phyloP scores from a whole-genome alignment of 2,329 filamentous ascomycete genomes.

The Penicillium oxalicum region DNA sequence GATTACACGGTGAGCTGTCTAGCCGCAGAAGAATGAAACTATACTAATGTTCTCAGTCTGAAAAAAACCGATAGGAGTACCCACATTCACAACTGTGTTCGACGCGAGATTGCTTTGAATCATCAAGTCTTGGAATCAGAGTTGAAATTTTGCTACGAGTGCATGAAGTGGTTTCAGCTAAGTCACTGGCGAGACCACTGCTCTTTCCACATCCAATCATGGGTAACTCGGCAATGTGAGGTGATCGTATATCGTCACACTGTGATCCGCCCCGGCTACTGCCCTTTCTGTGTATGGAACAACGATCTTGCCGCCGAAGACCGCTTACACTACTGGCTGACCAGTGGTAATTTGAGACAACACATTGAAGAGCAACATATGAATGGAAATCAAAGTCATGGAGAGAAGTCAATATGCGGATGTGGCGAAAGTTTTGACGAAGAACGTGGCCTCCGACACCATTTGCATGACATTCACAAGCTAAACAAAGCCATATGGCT shows the following conservation, averaged over 20 bases:
- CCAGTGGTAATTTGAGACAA: slow-evolving; percentile 4
- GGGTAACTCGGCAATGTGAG: slow-evolving; percentile 10
- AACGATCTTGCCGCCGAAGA: slow-evolving; percentile 3
- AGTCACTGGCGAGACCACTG: slow-evolving; percentile 10
- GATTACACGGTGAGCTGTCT: slow-evolving; percentile 9
- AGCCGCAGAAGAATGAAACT: slow-evolving; percentile 1
- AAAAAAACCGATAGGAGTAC: slow-evolving; percentile 12
- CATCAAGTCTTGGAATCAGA: slow-evolving; percentile 7
- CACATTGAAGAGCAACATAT: slow-evolving; percentile 10
- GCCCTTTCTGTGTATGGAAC: slow-evolving; percentile 11
- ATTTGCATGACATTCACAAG: slow-evolving; percentile 6
- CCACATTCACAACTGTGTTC: slow-evolving; percentile 13
- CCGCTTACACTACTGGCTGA: slow-evolving; percentile 5
- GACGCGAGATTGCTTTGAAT: slow-evolving; percentile 6
- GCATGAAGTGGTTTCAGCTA: slow-evolving; percentile 10
- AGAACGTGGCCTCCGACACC: slow-evolving; percentile 5
- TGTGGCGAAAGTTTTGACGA: slow-evolving; percentile 3
- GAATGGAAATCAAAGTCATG: background rate
- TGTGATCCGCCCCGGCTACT: slow-evolving; percentile 11
- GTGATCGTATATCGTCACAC: slow-evolving; percentile 12
- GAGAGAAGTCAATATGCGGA: slow-evolving; percentile 2
- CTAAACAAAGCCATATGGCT: slow-evolving; percentile 9
- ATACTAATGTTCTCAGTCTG: slow-evolving; percentile 8
- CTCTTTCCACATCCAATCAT: slow-evolving; percentile 11
- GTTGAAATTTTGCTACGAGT: slow-evolving; percentile 15